Evolutionary conservation across 2,329 filamentous ascomycete species (phyloP).

Genomic region (Bipolaris sorokiniana): DNA sequence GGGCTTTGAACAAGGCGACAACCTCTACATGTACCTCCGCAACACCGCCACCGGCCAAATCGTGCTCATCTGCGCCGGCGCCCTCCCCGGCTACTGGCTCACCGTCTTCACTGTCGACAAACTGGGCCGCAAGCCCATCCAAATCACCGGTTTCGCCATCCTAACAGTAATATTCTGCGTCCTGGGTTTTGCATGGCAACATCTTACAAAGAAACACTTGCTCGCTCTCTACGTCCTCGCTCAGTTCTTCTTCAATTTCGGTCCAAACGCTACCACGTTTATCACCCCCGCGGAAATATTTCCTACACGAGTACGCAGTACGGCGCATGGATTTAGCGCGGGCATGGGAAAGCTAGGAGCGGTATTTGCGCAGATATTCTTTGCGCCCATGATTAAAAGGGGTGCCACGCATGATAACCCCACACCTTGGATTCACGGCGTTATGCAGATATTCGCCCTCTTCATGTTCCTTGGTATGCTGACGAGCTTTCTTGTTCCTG

Average conservation of each 20-base stretch:
- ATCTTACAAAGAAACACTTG: slow-evolving; percentile 51
- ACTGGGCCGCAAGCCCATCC: slow-evolving; percentile 78
- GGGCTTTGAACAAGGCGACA: slow-evolving; percentile 69
- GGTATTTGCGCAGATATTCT: slow-evolving; percentile 58
- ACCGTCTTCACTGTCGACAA: slow-evolving; percentile 76
- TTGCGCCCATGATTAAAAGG: slow-evolving; percentile 59
- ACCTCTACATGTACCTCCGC: slow-evolving; percentile 72
- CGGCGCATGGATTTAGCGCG: slow-evolving; percentile 58
- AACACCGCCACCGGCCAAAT: slow-evolving; percentile 80
- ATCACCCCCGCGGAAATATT: slow-evolving; percentile 61
- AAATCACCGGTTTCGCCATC: slow-evolving; percentile 61
- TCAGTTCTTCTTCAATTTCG: slow-evolving; percentile 62
- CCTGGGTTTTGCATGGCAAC: slow-evolving; percentile 57
- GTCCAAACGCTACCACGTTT: slow-evolving; percentile 59
- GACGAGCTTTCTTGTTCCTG: slow-evolving; percentile 74
- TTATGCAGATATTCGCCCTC: slow-evolving; percentile 78
- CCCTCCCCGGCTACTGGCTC: slow-evolving; percentile 83
- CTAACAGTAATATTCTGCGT: slow-evolving; percentile 58
- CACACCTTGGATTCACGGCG: slow-evolving; percentile 71
- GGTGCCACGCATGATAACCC: slow-evolving; percentile 59
- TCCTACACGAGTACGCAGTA: slow-evolving; percentile 56
- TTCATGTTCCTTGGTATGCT: slow-evolving; percentile 79
- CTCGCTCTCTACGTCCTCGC: slow-evolving; percentile 56
- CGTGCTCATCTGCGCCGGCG: slow-evolving; percentile 77
- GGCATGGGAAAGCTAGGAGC: slow-evolving; percentile 57